A percentile compares a stretch with the other conserved stretches of the same genome.
Evolutionary conservation across 2,329 filamentous ascomycete genomes (phyloP).

Genomic region (Fusarium neocosmosporiellum): DNA sequence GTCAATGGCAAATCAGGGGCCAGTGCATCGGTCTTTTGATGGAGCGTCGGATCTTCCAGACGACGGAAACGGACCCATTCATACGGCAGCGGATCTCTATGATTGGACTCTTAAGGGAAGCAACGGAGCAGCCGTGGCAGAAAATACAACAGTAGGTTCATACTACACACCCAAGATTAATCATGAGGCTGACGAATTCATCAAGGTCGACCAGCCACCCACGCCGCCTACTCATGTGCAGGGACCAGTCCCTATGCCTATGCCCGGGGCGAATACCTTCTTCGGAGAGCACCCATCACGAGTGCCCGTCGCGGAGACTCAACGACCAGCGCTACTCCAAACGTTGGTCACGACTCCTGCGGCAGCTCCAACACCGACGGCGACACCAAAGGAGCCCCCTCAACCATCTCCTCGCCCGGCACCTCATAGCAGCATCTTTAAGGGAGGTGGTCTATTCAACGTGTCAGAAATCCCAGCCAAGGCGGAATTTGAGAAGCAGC

Average conservation of each 20-base stretch:
- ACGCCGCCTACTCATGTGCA: background rate
- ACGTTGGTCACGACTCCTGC: background rate
- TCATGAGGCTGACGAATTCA: conserved; percentile 8
- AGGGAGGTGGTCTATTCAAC: conserved; percentile 38
- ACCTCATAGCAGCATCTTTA: conserved; percentile 9
- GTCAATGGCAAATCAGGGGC: background rate
- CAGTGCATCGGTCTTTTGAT: conserved; percentile 20
- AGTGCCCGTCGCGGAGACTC: background rate
- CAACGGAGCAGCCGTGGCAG: background rate
- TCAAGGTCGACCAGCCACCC: background rate
- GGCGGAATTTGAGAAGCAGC: conserved; percentile 39
- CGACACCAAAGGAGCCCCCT: background rate
- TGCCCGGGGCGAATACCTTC: conserved; percentile 52
- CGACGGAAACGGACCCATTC: background rate
- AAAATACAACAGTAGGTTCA: conserved; percentile 9
- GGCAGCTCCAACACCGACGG: background rate
- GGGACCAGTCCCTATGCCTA: conserved; percentile 45
- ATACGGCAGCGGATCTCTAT: background rate
- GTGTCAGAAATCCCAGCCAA: conserved; percentile 38
- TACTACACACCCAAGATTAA: background rate
- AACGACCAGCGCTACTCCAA: background rate
- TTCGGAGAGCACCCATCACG: conserved; percentile 42
- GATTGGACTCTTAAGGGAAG: background rate
- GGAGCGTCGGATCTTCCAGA: conserved; percentile 25
- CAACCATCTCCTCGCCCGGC: background rate